Evolutionary conservation across 176 grass and related monocot genomes (phyloP).

Genomic region (Stipa capillata): DNA sequence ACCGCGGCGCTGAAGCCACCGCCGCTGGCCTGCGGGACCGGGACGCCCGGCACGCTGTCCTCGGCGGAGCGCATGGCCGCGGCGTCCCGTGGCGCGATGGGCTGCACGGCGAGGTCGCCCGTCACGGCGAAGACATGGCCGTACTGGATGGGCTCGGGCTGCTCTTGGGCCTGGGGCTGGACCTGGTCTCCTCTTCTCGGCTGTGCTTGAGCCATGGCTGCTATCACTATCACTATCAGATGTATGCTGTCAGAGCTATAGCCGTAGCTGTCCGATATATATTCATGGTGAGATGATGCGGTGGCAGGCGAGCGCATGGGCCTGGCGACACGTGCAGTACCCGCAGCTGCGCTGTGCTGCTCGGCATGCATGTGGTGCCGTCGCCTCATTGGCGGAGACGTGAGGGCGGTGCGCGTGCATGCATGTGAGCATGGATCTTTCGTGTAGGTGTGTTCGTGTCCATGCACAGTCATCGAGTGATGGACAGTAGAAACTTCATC

Average conservation of each 20-base stretch:
- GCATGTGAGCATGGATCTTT: not conserved
- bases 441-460: not conserved
- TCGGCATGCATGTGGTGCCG: not conserved
- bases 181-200: not conserved
- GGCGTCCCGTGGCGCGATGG: conserved; percentile 39
- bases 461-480: not conserved
- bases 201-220: conserved; percentile 7
- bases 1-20: conserved; percentile 36
- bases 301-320: not conserved
- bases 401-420: not conserved
- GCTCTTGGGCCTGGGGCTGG: not conserved
- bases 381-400: not conserved
- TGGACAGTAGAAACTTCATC: not conserved
- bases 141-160: conserved; percentile 32
- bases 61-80: conserved; percentile 53
- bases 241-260: not conserved
- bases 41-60: conserved; percentile 35
- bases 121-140: conserved; percentile 52
- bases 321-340: not conserved
- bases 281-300: not conserved
- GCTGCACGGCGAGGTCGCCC: conserved; percentile 42
- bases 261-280: not conserved
- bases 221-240: not conserved
- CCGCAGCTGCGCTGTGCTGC: not conserved
- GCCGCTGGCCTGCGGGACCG: conserved; percentile 13